These are phyloP conservation scores for Chaetomium fimeti DNA, from an alignment of 495 filamentous ascomycete species.

Conservation along the genomic window DNA sequence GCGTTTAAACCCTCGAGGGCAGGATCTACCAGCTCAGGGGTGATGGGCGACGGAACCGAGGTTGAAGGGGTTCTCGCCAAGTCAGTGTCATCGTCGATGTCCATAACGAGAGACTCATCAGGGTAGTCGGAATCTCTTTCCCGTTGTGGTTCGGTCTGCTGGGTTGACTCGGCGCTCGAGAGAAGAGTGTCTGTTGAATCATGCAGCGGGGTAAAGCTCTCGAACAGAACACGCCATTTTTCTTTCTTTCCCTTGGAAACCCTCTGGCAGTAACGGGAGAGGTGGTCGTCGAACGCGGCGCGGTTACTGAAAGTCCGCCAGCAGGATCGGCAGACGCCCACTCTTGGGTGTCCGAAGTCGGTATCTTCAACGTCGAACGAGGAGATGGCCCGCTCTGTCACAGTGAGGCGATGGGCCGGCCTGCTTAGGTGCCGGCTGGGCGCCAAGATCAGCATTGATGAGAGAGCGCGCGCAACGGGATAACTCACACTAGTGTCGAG, in stretches of 20 bases:
- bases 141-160: constrained; percentile 19
- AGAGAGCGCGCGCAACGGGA: neutral
- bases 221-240: constrained; percentile 36
- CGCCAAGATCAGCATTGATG: constrained; percentile 14
- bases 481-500: constrained; percentile 38
- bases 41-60: constrained; percentile 18
- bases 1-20: neutral
- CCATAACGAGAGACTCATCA: neutral
- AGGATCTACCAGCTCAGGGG: neutral
- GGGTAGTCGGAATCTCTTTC: constrained; percentile 8
- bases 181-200: neutral
- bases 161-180: neutral
- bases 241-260: constrained; percentile 39
- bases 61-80: constrained; percentile 13
- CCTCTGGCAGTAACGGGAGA: constrained; percentile 28
- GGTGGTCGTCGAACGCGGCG: constrained; percentile 28
- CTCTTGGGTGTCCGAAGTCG: constrained; percentile 29
- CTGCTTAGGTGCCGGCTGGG: constrained; percentile 34
- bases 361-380: constrained; percentile 36
- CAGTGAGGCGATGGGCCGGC: constrained; percentile 35
- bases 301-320: constrained; percentile 32
- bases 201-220: constrained; percentile 34
- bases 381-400: constrained; percentile 31
- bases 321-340: constrained; percentile 36
- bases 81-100: neutral